Percentiles rank a stretch among this genome's conserved stretches.
Evolutionary conservation across 495 filamentous ascomycete genomes (phyloP).

Genomic region (Trichoderma orchidacearum): DNA sequence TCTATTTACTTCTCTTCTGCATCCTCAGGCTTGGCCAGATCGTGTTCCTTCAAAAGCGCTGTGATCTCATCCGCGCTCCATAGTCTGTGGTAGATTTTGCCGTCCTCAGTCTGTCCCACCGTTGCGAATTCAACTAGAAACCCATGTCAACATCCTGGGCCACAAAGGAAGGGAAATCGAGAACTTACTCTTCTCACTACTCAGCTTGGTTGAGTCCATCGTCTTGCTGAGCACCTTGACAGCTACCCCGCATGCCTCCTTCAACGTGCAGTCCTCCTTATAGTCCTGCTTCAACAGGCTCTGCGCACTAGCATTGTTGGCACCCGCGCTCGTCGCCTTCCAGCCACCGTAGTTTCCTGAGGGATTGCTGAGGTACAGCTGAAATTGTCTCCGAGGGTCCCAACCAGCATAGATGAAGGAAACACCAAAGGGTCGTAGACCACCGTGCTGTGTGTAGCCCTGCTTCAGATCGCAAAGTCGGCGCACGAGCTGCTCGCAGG

Average conservation of each 20-base stretch:
- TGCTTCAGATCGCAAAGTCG: conserved; percentile 97
- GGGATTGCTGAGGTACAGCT: conserved; percentile 99
- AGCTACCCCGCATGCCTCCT: conserved; percentile 93
- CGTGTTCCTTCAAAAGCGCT: conserved; percentile 85
- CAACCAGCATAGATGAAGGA: conserved; percentile 99
- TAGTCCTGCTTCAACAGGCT: conserved; percentile 98
- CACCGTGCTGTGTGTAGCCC: conserved; percentile 97
- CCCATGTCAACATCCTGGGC: conserved; percentile 7
- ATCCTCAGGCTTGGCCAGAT: conserved; percentile 77
- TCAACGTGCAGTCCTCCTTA: conserved; percentile 89
- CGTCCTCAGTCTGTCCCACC: conserved; percentile 84
- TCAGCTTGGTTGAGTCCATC: conserved; percentile 97
- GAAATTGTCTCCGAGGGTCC: conserved; percentile 89
- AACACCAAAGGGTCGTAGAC: conserved; percentile 94
- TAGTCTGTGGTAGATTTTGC: conserved; percentile 93
- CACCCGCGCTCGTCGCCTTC: conserved; percentile 96
- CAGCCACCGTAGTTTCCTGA: conserved; percentile 98
- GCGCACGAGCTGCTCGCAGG: conserved; percentile 96
- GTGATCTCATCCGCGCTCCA: conserved; percentile 97
- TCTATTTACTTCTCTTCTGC: conserved; percentile 44
- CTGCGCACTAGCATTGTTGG: conserved; percentile 96
- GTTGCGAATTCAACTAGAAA: conserved; percentile 89
- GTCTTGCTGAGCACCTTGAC: conserved; percentile 99
- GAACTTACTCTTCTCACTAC: conserved; percentile 87
- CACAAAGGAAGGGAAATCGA: neutral